phyloP scores from a whole-genome alignment of 1,284 basidiomycete species.

The Ustilago cynodontis region DNA sequence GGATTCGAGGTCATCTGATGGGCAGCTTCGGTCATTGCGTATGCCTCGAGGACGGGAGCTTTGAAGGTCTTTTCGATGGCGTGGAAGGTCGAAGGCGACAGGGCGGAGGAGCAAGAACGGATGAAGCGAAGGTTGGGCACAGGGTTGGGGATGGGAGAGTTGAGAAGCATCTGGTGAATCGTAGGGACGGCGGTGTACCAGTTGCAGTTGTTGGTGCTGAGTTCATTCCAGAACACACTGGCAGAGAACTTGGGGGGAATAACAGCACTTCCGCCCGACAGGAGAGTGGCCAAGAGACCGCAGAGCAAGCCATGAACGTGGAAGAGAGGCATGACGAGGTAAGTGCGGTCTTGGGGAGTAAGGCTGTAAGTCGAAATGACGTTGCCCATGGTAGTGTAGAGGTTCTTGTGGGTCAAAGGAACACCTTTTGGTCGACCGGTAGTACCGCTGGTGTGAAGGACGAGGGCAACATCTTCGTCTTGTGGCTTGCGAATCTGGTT shows the following conservation, averaged over 20 bases:
- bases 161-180: conserved; percentile 73
- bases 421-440: conserved; percentile 75
- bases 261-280: conserved; percentile 76
- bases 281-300: conserved; percentile 76
- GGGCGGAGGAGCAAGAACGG: conserved; percentile 72
- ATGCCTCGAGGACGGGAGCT: conserved; percentile 73
- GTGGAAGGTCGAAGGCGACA: conserved; percentile 72
- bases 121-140: conserved; percentile 72
- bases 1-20: conserved; percentile 73
- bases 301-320: conserved; percentile 78
- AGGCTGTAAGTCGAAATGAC: conserved; percentile 73
- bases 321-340: conserved; percentile 79
- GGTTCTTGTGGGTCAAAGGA: conserved; percentile 75
- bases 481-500: conserved; percentile 39
- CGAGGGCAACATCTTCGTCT: conserved; percentile 72
- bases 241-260: conserved; percentile 76
- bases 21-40: conserved; percentile 71
- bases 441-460: conserved; percentile 76
- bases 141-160: conserved; percentile 68
- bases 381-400: conserved; percentile 76
- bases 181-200: conserved; percentile 72
- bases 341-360: conserved; percentile 71
- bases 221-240: conserved; percentile 76
- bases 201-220: conserved; percentile 63
- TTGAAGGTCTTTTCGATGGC: conserved; percentile 72